These are phyloP conservation scores for Boletus coffeatus DNA, from an alignment of 1,284 basidiomycete genomes.

Conservation along the genomic window DNA sequence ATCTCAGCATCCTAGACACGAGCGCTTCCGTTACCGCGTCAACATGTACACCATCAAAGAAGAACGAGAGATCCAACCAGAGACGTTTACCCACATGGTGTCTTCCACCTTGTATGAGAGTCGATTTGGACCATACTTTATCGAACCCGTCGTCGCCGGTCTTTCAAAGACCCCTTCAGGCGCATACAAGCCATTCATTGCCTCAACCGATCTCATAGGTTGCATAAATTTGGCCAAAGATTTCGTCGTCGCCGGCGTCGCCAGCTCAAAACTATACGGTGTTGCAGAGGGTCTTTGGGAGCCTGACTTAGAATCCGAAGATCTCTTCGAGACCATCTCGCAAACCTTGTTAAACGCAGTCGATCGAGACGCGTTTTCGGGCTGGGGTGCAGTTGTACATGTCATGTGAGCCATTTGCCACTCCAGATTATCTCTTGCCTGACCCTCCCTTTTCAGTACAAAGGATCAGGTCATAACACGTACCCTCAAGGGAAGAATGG, in stretches of 20 bases:
- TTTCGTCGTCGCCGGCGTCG: constrained; percentile 96
- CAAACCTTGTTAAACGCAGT: constrained; percentile 95
- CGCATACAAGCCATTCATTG: constrained; percentile 89
- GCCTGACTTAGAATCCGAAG: constrained; percentile 92
- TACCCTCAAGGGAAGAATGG: constrained; percentile 88
- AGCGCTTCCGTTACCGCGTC: constrained; percentile 88
- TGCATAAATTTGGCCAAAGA: constrained; percentile 95
- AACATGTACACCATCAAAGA: constrained; percentile 99
- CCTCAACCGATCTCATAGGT: constrained; percentile 94
- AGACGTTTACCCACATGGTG: constrained; percentile 94
- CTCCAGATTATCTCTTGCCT: constrained; percentile 11
- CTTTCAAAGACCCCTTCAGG: constrained; percentile 72
- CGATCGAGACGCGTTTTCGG: constrained; percentile 94
- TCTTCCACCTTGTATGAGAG: constrained; percentile 97
- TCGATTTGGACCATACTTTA: constrained; percentile 95
- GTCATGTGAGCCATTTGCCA: constrained; percentile 71
- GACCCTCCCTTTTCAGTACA: constrained; percentile 47
- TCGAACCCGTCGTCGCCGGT: constrained; percentile 96
- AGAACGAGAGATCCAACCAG: constrained; percentile 93
- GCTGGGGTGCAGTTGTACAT: constrained; percentile 96
- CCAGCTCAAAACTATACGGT: constrained; percentile 92
- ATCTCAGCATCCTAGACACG: constrained; percentile 49
- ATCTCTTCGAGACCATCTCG: constrained; percentile 97
- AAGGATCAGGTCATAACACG: constrained; percentile 84
- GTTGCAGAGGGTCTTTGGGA: constrained; percentile 99